phyloP scores from a whole-genome alignment of 2,329 filamentous ascomycete species.

The Diaporthe citrichinensis region DNA sequence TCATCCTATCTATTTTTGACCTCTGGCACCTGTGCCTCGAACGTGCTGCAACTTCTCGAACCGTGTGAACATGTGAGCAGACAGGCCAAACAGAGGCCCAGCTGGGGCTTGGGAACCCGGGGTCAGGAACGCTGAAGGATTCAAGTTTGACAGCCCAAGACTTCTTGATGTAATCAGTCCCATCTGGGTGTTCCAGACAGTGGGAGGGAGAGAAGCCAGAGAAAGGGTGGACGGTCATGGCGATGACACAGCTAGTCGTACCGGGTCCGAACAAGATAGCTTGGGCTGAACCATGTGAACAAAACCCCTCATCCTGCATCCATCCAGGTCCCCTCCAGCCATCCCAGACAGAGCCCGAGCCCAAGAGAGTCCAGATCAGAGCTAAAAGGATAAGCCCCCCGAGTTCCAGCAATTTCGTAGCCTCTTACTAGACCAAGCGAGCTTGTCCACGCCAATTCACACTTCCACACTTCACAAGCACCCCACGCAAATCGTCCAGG shows the following conservation, averaged over 20 bases:
- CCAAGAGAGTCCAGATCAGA: slow-evolving; percentile 16
- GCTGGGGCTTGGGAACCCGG: background rate
- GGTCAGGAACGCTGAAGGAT: slow-evolving; percentile 12
- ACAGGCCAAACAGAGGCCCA: background rate
- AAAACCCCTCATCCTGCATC: slow-evolving; percentile 37
- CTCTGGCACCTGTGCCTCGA: background rate
- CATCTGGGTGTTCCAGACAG: slow-evolving; percentile 17
- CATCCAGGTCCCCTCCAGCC: background rate
- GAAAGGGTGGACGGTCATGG: slow-evolving; percentile 6
- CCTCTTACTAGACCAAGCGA: background rate
- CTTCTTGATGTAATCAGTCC: slow-evolving; percentile 13
- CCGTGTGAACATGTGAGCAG: background rate
- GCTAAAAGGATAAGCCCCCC: slow-evolving; percentile 24
- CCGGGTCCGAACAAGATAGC: slow-evolving; percentile 9
- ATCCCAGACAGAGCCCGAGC: slow-evolving; percentile 7
- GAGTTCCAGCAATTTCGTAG: background rate
- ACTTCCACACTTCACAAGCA: background rate
- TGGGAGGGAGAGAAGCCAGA: background rate
- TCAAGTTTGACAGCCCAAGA: slow-evolving; percentile 25
- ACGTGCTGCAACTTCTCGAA: background rate
- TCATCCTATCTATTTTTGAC: slow-evolving; percentile 21
- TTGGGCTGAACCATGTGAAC: slow-evolving; percentile 36
- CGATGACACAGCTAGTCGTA: slow-evolving; percentile 14
- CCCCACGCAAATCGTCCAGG: slow-evolving; percentile 1
- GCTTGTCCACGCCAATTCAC: slow-evolving; percentile 9